Percentiles rank a stretch among this genome's conserved stretches.
Evolutionary conservation across 2,329 filamentous ascomycete genomes (phyloP).

Genomic region (Sphaerulina musiva): DNA sequence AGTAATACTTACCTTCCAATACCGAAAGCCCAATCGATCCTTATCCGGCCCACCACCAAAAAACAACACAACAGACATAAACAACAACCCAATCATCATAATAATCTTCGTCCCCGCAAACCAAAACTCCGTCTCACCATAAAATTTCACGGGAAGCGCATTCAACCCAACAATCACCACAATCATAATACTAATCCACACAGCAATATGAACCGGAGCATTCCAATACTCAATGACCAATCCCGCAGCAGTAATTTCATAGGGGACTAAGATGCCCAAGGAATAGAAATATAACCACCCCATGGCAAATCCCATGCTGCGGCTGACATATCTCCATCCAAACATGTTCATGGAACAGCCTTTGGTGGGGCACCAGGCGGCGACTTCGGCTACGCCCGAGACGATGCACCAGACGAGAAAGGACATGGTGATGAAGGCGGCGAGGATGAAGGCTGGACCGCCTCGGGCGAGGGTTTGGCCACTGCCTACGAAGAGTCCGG

Average conservation of each 20-base stretch:
- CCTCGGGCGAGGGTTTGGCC: constrained; percentile 35
- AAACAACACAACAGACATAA: constrained; percentile 51
- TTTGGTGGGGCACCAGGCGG: constrained; percentile 53
- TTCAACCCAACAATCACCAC: constrained; percentile 41
- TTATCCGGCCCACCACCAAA: constrained; percentile 49
- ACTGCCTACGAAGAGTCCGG: constrained; percentile 36
- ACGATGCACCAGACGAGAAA: constrained; percentile 42
- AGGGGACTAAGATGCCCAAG: constrained; percentile 36
- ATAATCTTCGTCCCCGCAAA: constrained; percentile 46
- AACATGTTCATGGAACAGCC: constrained; percentile 48
- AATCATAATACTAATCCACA: constrained; percentile 37
- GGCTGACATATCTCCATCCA: constrained; percentile 40
- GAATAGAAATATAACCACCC: constrained; percentile 41
- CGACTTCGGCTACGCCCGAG: constrained; percentile 50
- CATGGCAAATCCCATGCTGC: constrained; percentile 42
- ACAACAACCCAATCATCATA: constrained; percentile 46
- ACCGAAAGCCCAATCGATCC: constrained; percentile 47
- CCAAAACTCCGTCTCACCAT: constrained; percentile 44
- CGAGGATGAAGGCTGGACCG: constrained; percentile 40
- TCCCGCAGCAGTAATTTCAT: constrained; percentile 35
- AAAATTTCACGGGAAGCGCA: constrained; percentile 44
- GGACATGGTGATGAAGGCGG: constrained; percentile 38
- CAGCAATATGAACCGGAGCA: constrained; percentile 36
- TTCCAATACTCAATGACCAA: constrained; percentile 34
- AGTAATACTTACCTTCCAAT: constrained; percentile 1